Base-by-base conservation (phyloP, 2,329 filamentous ascomycete genomes). In the Dichotomopilus funicola region DNA sequence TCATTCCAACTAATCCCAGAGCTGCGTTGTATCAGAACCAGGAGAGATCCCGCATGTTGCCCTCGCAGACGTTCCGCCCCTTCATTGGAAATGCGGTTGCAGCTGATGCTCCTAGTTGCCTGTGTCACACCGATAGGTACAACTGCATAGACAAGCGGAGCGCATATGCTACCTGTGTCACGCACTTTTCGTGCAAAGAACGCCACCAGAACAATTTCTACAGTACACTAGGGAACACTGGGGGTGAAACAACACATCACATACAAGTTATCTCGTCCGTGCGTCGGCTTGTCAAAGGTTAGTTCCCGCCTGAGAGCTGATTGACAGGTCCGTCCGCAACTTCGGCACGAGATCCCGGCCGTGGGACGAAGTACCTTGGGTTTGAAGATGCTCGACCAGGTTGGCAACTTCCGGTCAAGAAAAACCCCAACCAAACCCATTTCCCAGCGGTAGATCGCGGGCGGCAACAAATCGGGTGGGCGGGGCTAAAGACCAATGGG, bases 261-360 rank as follows among this genome's bases (percentile, higher is more conserved):
- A 59, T 55, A 53, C 19, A 27, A 27, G 19, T 27, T 27, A 27
- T 27, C 19, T 27, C 48, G 45, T 37, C 49, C 46, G 46, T 51
- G 54, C 53, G 41, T 54, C 50, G 52, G 51, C 45, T 51, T 42
- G 7, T 51, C 51, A 50, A 58, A 55, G 57, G 46, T 55, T 55
- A 42, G 53, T 55, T 45, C 53, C 58, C 61, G 54, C 59, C 49
- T 27, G 52, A 33, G 19, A 55, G 51, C 51, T 49, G 54, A 52
- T 51, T 56, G 50, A 54, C 55, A 56, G 56, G 56, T 54, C 55
- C 54, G 54, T 49, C 49, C 57, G 58, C 60, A 12, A 42, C 58
- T 58, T 64, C 61, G 61, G 61, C 54, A 57, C 59, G 59, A 51
- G 41, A 54, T 64, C 56, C 62, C 61, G 62, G 51, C 6, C 5